Base-by-base conservation (phyloP, 2,329 filamentous ascomycete genomes). In the Colletotrichum sp. region DNA sequence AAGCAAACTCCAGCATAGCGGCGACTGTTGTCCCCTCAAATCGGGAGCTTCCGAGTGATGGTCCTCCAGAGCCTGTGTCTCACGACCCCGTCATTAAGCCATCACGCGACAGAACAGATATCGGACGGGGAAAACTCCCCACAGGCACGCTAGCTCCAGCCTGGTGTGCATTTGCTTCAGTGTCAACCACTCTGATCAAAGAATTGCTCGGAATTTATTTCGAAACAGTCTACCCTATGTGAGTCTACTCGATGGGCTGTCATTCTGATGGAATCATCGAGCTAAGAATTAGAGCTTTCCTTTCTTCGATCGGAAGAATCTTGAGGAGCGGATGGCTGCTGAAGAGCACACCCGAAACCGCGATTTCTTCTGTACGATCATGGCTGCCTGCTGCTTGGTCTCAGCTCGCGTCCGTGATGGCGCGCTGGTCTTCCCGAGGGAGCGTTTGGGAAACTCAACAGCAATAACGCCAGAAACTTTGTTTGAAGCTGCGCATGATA, bases 1-100 rank as follows among this genome's bases (percentile, higher is more conserved):
- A 43, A 43, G 8, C 1, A n/a, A 43, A 1, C 5, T 43, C 39
- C 39, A 1, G 1, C 39, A 43, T 2, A 48, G 39, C 39, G 18
- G 39, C 39, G 39, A 48, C 1, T n/a, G 0, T 0, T 0, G 18
- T 1, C 39, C 0, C 18, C 39, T 48, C 39, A 48, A 0, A n/a
- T 48, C 39, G 0, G 18, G 39, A 3, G 39, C 39, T 0, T 48
- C 18, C 0, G 39, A n/a, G 18, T 48, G 39, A 48, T n/a, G 3
- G 3, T 1, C 18, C 18, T 48, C 18, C 18, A 48, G 18, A 48
- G 39, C n/a, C n/a, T n/a, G n/a, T n/a, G n/a, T n/a, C n/a, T n/a
- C n/a, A n/a, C n/a, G n/a, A n/a, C n/a, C n/a, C n/a, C n/a, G n/a
- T n/a, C n/a, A n/a, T n/a, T n/a, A n/a, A n/a, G 16, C 18, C 9